Evolutionary conservation across 2,329 filamentous ascomycete species (phyloP).

Genomic region (Claviceps monticola): DNA sequence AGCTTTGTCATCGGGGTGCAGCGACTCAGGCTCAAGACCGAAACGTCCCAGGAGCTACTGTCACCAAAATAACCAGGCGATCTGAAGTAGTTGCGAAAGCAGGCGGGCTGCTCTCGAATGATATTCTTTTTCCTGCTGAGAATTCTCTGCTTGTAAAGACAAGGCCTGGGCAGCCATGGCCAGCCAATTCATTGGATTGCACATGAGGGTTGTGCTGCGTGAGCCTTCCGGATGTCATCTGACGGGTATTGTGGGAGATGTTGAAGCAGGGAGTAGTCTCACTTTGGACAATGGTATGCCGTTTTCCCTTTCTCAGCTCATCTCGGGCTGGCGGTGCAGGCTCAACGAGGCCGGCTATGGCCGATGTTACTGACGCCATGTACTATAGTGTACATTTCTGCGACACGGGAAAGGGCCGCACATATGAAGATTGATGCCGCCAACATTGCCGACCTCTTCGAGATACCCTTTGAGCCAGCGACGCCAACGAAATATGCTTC

Average conservation of each 20-base stretch:
- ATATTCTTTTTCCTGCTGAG: background rate
- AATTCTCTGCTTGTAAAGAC: background rate
- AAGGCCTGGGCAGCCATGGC: conserved; percentile 23
- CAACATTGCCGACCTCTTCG: conserved; percentile 31
- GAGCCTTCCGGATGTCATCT: conserved; percentile 50
- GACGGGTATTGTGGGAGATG: conserved; percentile 56
- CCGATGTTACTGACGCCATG: background rate
- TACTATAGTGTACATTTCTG: conserved; percentile 24
- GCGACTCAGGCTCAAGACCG: too few relatives aligned
- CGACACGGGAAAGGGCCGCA: conserved; percentile 27
- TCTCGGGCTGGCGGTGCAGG: background rate
- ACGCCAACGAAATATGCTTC: conserved; percentile 15
- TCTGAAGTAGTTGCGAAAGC: too few relatives aligned
- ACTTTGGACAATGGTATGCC: conserved; percentile 58
- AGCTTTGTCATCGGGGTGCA: too few relatives aligned
- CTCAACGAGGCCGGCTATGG: too few relatives aligned
- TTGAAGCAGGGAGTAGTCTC: conserved; percentile 52
- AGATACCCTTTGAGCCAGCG: conserved; percentile 20
- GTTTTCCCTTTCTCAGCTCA: background rate
- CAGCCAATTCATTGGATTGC: conserved; percentile 58
- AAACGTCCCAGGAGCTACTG: too few relatives aligned
- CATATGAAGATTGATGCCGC: conserved; percentile 31
- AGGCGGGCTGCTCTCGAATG: too few relatives aligned
- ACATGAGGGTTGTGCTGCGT: conserved; percentile 59
- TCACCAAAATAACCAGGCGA: too few relatives aligned